Conservation (phyloP, 495 filamentous ascomycete species). For the Neurospora discreta region DNA sequence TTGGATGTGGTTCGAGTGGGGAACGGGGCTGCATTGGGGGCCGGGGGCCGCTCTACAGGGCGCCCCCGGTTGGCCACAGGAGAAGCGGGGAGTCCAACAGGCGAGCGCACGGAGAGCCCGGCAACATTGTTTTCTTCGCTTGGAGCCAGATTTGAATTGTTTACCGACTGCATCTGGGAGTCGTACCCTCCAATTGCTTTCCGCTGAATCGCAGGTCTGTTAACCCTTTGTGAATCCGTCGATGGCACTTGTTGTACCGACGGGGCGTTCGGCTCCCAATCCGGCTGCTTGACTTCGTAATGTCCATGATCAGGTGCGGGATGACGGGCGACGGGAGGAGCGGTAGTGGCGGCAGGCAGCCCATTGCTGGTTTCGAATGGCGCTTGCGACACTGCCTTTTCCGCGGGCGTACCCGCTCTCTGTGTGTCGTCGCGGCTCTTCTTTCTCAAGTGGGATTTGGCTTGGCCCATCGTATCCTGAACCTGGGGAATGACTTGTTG, state of each 20-base stretch:
- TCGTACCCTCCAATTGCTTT: constrained; percentile 4
- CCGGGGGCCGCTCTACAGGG: not conserved
- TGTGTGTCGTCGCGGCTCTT: constrained; percentile 1
- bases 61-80: constrained; percentile 8
- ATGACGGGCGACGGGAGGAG: constrained; percentile 7
- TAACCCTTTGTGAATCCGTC: constrained; percentile 11
- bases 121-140: constrained; percentile 1
- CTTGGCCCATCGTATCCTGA: constrained; percentile 18
- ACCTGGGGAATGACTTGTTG: constrained; percentile 9
- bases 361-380: not conserved
- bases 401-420: not conserved
- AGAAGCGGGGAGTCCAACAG: constrained; percentile 9
- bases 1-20: not conserved
- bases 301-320: constrained; percentile 17
- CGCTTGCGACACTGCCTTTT: not conserved
- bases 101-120: constrained; percentile 5
- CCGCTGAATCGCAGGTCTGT: not conserved
- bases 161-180: constrained; percentile 5
- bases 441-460: constrained; percentile 10
- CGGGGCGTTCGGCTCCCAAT: constrained; percentile 10
- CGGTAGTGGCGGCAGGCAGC: constrained; percentile 4
- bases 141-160: constrained; percentile 4
- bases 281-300: constrained; percentile 11
- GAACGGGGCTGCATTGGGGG: not conserved
- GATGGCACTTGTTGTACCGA: constrained; percentile 22